phyloP scores from a whole-genome alignment of 2,329 filamentous ascomycete species.

The Fusarium brachygibbosum region DNA sequence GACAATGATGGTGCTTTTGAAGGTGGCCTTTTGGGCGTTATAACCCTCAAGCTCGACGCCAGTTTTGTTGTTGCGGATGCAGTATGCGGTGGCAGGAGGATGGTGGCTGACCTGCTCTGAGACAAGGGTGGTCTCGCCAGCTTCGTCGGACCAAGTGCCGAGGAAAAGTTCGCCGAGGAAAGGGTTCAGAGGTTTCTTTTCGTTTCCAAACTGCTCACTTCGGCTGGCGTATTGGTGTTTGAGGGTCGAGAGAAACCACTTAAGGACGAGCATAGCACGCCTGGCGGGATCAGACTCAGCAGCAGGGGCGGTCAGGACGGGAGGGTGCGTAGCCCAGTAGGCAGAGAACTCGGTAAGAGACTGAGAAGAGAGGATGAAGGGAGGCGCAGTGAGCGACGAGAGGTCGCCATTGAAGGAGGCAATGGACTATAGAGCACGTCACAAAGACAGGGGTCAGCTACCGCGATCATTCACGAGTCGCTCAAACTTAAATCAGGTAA shows the following conservation, averaged over 20 bases:
- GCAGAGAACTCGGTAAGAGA: slow-evolving; percentile 85
- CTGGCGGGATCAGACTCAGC: slow-evolving; percentile 83
- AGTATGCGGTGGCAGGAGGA: slow-evolving; percentile 94
- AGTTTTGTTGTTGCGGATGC: slow-evolving; percentile 87
- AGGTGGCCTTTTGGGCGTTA: slow-evolving; percentile 96
- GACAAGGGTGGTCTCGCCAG: slow-evolving; percentile 85
- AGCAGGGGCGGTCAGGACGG: slow-evolving; percentile 84
- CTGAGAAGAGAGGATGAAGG: slow-evolving; percentile 84
- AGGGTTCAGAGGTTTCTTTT: slow-evolving; percentile 98
- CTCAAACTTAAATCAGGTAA: slow-evolving; percentile 1
- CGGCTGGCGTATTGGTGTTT: slow-evolving; percentile 84
- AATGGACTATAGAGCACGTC: slow-evolving; percentile 68
- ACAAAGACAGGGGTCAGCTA: slow-evolving; percentile 32
- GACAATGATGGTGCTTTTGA: slow-evolving; percentile 92
- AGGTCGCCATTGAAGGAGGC: slow-evolving; percentile 87
- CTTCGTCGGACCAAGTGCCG: slow-evolving; percentile 87
- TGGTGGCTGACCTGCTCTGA: slow-evolving; percentile 97
- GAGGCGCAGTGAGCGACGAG: slow-evolving; percentile 83
- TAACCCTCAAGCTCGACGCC: slow-evolving; percentile 87
- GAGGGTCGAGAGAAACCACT: slow-evolving; percentile 94
- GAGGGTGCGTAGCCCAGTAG: slow-evolving; percentile 85
- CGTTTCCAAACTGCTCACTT: slow-evolving; percentile 85
- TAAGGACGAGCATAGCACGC: slow-evolving; percentile 87
- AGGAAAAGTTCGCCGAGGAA: slow-evolving; percentile 96
- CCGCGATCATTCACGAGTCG: slow-evolving; percentile 19